Conservation (phyloP, 2,329 filamentous ascomycete genomes). For the Didymella segeticola region DNA sequence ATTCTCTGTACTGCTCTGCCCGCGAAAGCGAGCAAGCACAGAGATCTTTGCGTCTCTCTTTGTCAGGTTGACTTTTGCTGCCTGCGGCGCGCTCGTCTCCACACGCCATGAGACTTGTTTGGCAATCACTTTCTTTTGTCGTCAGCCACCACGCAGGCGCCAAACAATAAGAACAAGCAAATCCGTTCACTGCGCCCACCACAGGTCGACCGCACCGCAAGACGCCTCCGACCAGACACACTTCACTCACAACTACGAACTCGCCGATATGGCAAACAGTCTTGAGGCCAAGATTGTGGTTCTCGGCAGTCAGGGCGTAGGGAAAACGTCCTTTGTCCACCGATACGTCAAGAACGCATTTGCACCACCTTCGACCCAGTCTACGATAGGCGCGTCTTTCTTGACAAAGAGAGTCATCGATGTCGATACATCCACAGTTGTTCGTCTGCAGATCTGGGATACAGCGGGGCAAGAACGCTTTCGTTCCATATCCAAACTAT, state of each 20-base stretch:
- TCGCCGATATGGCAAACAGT: constrained; percentile 52
- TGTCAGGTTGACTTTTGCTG: constrained; percentile 20
- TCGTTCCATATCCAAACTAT: constrained; percentile 89
- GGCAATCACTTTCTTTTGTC: constrained; percentile 28
- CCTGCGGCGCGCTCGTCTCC: constrained; percentile 17
- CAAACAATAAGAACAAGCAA: constrained; percentile 8
- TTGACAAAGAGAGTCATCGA: constrained; percentile 74
- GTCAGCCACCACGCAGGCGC: constrained; percentile 14
- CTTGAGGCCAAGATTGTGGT: constrained; percentile 84
- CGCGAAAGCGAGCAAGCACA: constrained; percentile 4
- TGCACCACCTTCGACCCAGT: constrained; percentile 61
- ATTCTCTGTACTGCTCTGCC: background rate
- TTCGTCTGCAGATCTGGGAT: constrained; percentile 96
- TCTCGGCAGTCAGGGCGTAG: constrained; percentile 79
- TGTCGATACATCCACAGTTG: constrained; percentile 81
- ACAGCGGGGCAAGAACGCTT: constrained; percentile 96
- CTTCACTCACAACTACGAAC: background rate
- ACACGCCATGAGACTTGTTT: constrained; percentile 43
- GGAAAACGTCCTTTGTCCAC: constrained; percentile 79
- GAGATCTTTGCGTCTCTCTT: constrained; percentile 10
- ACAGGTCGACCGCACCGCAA: background rate
- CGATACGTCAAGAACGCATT: constrained; percentile 77
- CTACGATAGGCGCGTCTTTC: constrained; percentile 60
- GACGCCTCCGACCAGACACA: background rate
- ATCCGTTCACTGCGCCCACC: background rate